These are phyloP conservation scores for Prunus salicina DNA, from an alignment of 306 rosid genomes.

Conservation along the genomic window DNA sequence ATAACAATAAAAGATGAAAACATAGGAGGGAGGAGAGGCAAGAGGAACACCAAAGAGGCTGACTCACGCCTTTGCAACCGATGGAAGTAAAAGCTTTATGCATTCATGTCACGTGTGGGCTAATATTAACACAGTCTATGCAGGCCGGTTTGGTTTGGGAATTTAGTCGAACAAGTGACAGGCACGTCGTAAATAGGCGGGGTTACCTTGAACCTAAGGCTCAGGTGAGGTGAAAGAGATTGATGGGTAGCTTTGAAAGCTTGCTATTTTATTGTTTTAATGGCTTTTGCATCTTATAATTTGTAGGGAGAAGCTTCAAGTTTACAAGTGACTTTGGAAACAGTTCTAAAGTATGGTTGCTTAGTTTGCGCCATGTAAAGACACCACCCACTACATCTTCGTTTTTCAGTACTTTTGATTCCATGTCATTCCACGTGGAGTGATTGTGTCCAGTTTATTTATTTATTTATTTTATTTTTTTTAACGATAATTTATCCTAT, in stretches of 20 bases:
- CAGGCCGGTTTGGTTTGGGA: constrained; percentile 34
- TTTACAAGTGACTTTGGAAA: neutral
- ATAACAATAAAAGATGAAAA: no score
- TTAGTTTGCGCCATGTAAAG: no score
- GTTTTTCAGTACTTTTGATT: no score
- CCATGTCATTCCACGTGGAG: no score
- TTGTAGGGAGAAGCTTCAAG: neutral
- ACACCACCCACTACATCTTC: no score
- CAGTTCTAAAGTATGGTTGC: no score
- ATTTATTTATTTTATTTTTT: no score
- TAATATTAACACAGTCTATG: constrained; percentile 44
- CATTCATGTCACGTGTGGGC: constrained; percentile 36
- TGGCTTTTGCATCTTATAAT: neutral
- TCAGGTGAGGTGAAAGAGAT: constrained; percentile 28
- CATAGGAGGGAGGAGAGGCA: neutral
- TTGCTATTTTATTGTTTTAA: no score
- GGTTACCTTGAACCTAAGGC: neutral
- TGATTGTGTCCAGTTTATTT: no score
- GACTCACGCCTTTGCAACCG: no score
- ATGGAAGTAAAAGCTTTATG: constrained; percentile 17
- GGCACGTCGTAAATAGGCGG: constrained; percentile 37
- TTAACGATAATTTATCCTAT: no score
- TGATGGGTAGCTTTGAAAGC: constrained; percentile 2
- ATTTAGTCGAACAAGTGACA: constrained; percentile 45
- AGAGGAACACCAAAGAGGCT: neutral